Conservation (phyloP, 345 rosid species). For the Heritiera fomes region DNA sequence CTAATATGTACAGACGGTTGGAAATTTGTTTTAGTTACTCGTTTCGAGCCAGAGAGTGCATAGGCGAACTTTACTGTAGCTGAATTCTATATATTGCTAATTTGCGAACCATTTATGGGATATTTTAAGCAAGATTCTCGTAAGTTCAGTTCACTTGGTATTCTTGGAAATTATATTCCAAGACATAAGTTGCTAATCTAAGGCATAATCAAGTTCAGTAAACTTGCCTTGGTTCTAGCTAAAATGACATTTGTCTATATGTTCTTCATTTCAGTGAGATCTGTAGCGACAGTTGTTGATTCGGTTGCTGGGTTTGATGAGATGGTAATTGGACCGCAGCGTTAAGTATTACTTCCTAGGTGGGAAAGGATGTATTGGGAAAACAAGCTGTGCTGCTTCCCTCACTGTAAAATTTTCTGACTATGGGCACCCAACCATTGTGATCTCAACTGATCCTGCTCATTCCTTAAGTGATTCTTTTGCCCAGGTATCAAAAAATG, state of each 20-base stretch:
- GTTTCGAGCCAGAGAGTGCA: background rate
- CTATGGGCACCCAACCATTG: too few relatives aligned
- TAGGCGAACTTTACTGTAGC: background rate
- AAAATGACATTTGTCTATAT: slow-evolving; percentile 14
- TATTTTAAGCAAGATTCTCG: background rate
- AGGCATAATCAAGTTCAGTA: slow-evolving; percentile 3
- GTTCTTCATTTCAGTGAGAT: slow-evolving; percentile 45
- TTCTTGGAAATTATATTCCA: background rate
- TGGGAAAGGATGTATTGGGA: too few relatives aligned
- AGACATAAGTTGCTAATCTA: background rate
- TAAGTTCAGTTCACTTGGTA: background rate
- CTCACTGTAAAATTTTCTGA: too few relatives aligned
- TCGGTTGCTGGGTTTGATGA: slow-evolving; percentile 50
- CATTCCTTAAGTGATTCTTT: too few relatives aligned
- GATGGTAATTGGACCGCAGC: slow-evolving; percentile 44
- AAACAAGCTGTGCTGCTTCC: too few relatives aligned
- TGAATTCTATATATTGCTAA: background rate
- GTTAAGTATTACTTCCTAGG: background rate
- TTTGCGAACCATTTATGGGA: background rate
- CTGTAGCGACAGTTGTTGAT: slow-evolving; percentile 38
- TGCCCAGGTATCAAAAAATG: too few relatives aligned
- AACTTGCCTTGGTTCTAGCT: slow-evolving; percentile 12
- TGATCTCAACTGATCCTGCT: too few relatives aligned
- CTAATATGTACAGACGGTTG: background rate
- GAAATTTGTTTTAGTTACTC: background rate